These are phyloP conservation scores for Bertia moriformis DNA, from an alignment of 2,329 filamentous ascomycete species.

Conservation along the genomic window DNA sequence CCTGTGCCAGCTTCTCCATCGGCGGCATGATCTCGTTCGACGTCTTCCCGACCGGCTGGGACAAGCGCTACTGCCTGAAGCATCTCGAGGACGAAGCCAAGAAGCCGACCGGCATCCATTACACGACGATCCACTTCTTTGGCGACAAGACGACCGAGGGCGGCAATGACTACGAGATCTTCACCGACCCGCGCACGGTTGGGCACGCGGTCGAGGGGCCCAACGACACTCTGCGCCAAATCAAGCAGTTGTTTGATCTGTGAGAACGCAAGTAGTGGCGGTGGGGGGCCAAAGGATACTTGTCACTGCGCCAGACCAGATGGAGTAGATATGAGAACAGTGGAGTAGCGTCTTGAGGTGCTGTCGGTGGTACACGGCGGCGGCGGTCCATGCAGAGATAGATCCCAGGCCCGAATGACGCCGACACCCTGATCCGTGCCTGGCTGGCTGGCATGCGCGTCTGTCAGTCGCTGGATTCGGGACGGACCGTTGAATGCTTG, in stretches of 20 bases:
- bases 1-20: conserved; percentile 69
- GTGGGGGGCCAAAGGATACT: no score
- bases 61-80: conserved; percentile 91
- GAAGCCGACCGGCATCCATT: conserved; percentile 56
- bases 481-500: no score
- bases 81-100: conserved; percentile 66
- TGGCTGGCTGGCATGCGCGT: no score
- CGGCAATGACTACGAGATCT: conserved; percentile 95
- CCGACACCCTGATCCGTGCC: no score
- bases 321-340: no score
- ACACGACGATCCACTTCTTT: conserved; percentile 90
- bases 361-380: no score
- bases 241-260: conserved; percentile 70
- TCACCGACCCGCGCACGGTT: conserved; percentile 61
- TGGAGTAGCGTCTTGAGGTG: no score
- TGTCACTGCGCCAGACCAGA: no score
- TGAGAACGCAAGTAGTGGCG: no score
- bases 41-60: conserved; percentile 91
- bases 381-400: no score
- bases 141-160: conserved; percentile 87
- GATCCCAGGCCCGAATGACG: no score
- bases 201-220: conserved; percentile 74
- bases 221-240: conserved; percentile 63
- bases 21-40: conserved; percentile 97
- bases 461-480: no score